Evolutionary conservation across 441 rosid genomes (phyloP), one percentile per base, ranked within the genome.

Genomic region (Hura crepitans): DNA sequence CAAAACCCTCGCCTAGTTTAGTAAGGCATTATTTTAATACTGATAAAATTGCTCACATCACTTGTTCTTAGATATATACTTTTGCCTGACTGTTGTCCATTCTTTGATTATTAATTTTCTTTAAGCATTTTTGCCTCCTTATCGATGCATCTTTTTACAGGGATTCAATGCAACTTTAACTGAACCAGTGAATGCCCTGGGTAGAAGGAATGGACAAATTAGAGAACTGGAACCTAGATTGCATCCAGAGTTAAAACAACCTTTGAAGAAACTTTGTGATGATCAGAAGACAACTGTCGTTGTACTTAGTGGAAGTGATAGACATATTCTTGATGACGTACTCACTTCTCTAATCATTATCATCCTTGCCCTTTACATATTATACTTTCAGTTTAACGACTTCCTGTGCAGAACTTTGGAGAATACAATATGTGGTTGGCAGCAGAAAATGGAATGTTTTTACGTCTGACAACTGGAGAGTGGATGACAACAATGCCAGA

Each of bases 401-500:
- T 70, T 66, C 55, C 62, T 65, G 30, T 69, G 61, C 90, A 90
- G 96, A 90, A 88, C 68, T 90, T 88, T 76, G 83, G 81, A 20
- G 93, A 82, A 62, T 88, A 80, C 78, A 76, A 82, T 53, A 75
- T 88, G 85, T 90, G 93, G 93, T 75, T 90, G 83, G 96, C 96
- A 77, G 96, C 93, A 66, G 96, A 90, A 81, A 82, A 90, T 23
- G 96, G 96, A 63, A 90, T 90, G 96, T 90, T 86, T 72, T 72
- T 90, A 54, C 93, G 96, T 50, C 81, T 69, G 31, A 81, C 93
- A 30, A 66, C 59, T 1, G 85, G 89, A 68, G 90, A 85, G 13
- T 90, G 96, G 96, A 88, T 88, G 96, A 88, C 91, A 51, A 90
- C 93, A 68, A 88, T 90, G 96, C 96, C 96, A 15, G 96, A 90